Base-by-base conservation (phyloP, 2,329 filamentous ascomycete species). In the Penicillium decumbens region DNA sequence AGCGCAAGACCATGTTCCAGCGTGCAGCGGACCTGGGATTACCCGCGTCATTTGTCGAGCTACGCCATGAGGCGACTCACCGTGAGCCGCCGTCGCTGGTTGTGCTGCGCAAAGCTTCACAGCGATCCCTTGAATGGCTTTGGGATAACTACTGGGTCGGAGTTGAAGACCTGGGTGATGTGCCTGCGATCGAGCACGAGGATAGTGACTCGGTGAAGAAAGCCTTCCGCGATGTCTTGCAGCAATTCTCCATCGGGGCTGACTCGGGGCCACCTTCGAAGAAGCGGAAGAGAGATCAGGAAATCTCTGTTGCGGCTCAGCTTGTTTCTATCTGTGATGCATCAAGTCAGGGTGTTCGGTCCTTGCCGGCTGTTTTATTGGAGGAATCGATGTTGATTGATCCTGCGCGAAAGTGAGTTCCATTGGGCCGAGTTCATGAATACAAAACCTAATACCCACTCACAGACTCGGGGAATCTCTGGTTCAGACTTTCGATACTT, bases 31-130 rank as follows among this genome's bases (percentile, higher is more conserved):
- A 71, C 35, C 56, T 75, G 3, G 71, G 71, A 1, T 57, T 75
- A 3, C 73, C 73, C 0, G 82, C 85, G 0, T 85, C 86, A 0
- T 95, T 95, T 69, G 89, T 96, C 46, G 90, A 95, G 74, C 76
- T 95, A 50, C 82, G 91, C 40, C 91, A 96, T 68, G 88, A 95
- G 72, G 88, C 88, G 38, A 95, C 90, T 35, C 91, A 97, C 68
- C 88, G 95, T 68, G 87, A 90, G 65, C 75, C 95, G 49, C 91
- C 91, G 0, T 84, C 85, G 1, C 75, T 95, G 45, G 77, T 80
- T 9, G 83, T 89, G 55, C 75, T 96, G 54, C 81, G 89, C 45
- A 78, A 78, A 30, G 87, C 87, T 1, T 82, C 86, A 1, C 73
- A 77, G 55, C 82, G 85, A 60, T 88, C 87, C 1, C 75, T 96